Evolutionary conservation across 164 flowering plant species (phyloP), one percentile per base, ranked within the genome.

Genomic region (Vitis rotundifolia): DNA sequence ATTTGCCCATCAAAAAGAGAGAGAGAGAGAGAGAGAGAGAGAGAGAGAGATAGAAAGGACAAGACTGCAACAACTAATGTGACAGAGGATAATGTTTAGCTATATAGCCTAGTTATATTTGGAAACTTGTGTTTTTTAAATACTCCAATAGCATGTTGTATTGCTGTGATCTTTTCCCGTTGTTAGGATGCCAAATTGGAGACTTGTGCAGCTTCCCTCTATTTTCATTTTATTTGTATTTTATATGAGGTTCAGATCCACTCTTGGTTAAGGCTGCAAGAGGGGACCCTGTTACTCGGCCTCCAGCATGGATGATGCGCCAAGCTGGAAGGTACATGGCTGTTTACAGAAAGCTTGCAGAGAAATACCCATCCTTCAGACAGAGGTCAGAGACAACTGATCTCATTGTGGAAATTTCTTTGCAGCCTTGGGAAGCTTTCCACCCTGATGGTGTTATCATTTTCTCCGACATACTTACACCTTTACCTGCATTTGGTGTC

Each of bases 251-350:
- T 79, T 49, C 79, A 92, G 98, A 92, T 70, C 98, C 98, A 54
- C 86, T 94, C 29, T 79, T 95, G 85, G 94, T 95, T 26, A 86
- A 85, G 80, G 99, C 97, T 84, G 99, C 99, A 31, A 89, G 86
- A 86, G 97, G 99, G 54, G 86, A 91, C 1, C 77, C 79, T 19
- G 91, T 95, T 9, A 85, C 74, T 70, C 87, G 98, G 22, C 93
- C 98, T 70, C 99, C 99, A 59, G 99, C 99, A 75, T 95, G 99
- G 99, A 95, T 95, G 98, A 95, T 95, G 98, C 93, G 99, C 53
- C 99, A 95, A 74, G 98, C 97, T 53, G 99, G 99, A 88, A 91
- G 99, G 89, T 95, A 92, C 77, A 95, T 95, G 99, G 98, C 98
- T 78, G 85, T 84, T 66, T 95, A 95, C 82, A 79, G 85, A 88